Conservation (phyloP, 306 rosid species). For the Lotus japonicus region DNA sequence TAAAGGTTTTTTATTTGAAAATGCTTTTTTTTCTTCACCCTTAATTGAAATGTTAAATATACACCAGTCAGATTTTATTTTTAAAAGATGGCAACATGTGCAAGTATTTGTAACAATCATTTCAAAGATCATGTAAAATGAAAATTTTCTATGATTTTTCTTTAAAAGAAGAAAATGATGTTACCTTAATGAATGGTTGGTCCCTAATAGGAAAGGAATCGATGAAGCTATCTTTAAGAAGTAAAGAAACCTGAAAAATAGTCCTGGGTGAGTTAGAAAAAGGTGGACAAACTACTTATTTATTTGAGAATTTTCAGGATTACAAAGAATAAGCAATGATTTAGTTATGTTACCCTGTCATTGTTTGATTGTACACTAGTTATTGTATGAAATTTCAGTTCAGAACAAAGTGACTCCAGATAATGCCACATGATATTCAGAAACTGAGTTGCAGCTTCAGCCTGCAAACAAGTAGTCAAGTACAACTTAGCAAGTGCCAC, state of each 20-base stretch:
- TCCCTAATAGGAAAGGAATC: constrained; percentile 81
- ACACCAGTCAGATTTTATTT: background rate
- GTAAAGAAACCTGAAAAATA: constrained; percentile 82
- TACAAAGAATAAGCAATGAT: background rate
- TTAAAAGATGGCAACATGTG: background rate
- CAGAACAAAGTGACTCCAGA: constrained; percentile 79
- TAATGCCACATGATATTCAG: constrained; percentile 54
- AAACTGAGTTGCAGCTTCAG: constrained; percentile 61
- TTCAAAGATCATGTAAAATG: background rate
- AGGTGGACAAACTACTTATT: background rate
- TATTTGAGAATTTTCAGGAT: constrained; percentile 8
- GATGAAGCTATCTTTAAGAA: constrained; percentile 89
- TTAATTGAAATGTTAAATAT: background rate
- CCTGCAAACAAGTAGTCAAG: constrained; percentile 52
- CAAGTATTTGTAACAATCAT: background rate
- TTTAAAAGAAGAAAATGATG: background rate
- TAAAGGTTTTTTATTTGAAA: no score
- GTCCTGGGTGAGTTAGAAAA: constrained; percentile 18
- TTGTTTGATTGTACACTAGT: constrained; percentile 81
- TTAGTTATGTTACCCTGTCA: constrained; percentile 62
- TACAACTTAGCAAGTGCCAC: constrained; percentile 17
- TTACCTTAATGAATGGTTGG: constrained; percentile 85
- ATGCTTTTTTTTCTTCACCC: background rate
- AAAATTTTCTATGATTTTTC: background rate
- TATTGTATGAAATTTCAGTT: constrained; percentile 69